Percentiles rank a stretch among this genome's conserved stretches.
These are phyloP conservation scores for Plasmodium ovale DNA, from an alignment of 169 alveolate species.

Conservation along the genomic window DNA sequence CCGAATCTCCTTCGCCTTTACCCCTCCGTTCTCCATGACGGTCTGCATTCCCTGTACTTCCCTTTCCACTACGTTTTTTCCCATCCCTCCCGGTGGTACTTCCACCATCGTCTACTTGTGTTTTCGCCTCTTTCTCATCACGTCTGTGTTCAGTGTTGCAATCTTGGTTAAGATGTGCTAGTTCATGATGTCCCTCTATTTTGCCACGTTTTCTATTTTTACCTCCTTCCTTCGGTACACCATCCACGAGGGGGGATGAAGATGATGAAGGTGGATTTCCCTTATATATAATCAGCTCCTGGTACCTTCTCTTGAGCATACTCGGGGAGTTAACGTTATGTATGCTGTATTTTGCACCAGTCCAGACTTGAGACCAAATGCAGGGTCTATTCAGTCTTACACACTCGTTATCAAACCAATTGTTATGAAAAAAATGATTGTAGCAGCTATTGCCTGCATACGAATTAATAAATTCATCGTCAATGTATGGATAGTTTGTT, in stretches of 20 bases:
- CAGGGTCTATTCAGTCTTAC: constrained; percentile 63
- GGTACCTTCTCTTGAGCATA: constrained; percentile 25
- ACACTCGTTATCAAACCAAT: constrained; percentile 76
- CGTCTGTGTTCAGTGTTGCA: not conserved
- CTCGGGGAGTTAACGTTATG: constrained; percentile 36
- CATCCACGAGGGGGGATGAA: not conserved
- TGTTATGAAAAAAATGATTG: constrained; percentile 62
- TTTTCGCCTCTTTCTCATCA: not conserved
- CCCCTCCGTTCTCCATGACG: not conserved
- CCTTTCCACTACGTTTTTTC: not conserved
- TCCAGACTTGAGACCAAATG: constrained; percentile 76
- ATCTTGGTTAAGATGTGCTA: too few species aligned
- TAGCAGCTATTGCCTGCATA: constrained; percentile 76
- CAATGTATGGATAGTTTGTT: constrained; percentile 61
- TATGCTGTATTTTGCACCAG: constrained; percentile 76
- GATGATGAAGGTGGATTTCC: not conserved
- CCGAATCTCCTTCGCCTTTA: not conserved
- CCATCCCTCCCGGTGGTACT: not conserved
- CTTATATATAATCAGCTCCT: constrained; percentile 22
- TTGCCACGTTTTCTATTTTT: not conserved
- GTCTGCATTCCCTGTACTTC: not conserved
- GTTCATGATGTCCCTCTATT: too few species aligned
- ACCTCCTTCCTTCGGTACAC: not conserved
- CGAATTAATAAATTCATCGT: constrained; percentile 38
- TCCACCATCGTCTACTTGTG: not conserved